Base-by-base conservation (phyloP, 192 early-diverging fungal species). In the Entomortierella chlamydospora region DNA sequence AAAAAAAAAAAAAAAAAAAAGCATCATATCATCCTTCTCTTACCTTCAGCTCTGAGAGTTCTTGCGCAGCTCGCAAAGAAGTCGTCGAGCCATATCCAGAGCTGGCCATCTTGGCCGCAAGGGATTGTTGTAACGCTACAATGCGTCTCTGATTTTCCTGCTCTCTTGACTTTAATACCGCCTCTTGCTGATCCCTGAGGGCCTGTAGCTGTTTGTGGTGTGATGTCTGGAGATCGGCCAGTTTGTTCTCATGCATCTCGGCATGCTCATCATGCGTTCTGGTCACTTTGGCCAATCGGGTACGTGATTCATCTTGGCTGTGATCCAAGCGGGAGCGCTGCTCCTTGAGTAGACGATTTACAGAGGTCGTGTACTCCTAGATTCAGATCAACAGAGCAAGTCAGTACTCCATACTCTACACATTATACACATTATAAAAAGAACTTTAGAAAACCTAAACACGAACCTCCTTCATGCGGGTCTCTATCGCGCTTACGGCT, bases 11-110 rank as follows among this genome's bases (percentile, higher is more conserved):
- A n/a, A n/a, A n/a, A n/a, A n/a, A n/a, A n/a, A n/a, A n/a, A n/a
- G n/a, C n/a, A n/a, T n/a, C n/a, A n/a, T n/a, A n/a, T n/a, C n/a
- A n/a, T n/a, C n/a, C n/a, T 4, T 54, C n/a, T 18, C 30, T 62
- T 81, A 87, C 85, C 67, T 82, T 81, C 10, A 87, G 73, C 23
- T 82, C 68, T 1, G 73, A 68, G 55, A 87, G 55, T 57, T 82
- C 70, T 29, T 77, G 23, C 22, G 59, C 55, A 43, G 49, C 41
- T 37, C 62, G 42, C 31, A 34, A 25, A 22, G 30, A 20, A 30
- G 22, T 25, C 12, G 23, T 34, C 0, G 60, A 31, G 8, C 29
- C 53, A 33, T 6, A 23, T 37, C 34, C 0, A 18, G 23, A 45
- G 1, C 20, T 8, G n/a, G 43, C 52, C 15, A 42, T 34, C 8